A percentile compares a stretch with the other conserved stretches of the same genome.
phyloP scores from a whole-genome alignment of 768 basidiomycete species.

The Bullera alba region DNA sequence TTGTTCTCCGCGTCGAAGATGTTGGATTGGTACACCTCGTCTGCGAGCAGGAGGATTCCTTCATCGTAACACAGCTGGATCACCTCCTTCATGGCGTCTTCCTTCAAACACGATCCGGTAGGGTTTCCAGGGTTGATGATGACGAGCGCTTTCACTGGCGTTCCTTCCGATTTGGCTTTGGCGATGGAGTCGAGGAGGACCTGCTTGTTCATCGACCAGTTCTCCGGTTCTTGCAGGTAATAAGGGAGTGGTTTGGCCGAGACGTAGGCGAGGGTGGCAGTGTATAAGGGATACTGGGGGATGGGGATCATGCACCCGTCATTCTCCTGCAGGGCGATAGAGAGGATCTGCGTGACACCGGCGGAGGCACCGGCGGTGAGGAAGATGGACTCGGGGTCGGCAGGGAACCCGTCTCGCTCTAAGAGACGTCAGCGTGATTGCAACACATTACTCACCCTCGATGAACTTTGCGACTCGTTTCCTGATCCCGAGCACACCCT shows the following conservation, averaged over 20 bases:
- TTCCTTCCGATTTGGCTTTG: conserved; percentile 58
- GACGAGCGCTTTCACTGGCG: conserved; percentile 73
- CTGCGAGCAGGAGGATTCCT: conserved; percentile 80
- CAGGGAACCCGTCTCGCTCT: conserved; percentile 86
- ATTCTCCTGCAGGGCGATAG: conserved; percentile 35
- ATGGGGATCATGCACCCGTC: conserved; percentile 67
- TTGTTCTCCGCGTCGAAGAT: conserved; percentile 60
- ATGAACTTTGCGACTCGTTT: conserved; percentile 85
- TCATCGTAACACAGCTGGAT: conserved; percentile 80
- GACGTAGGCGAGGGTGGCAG: conserved; percentile 81
- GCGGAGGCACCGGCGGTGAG: conserved; percentile 90
- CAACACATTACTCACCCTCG: conserved; percentile 53
- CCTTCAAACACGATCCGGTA: conserved; percentile 75
- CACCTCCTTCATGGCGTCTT: conserved; percentile 63
- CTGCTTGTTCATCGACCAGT: conserved; percentile 70
- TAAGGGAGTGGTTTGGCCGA: conserved; percentile 78
- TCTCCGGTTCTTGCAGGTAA: conserved; percentile 71
- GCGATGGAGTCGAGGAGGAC: conserved; percentile 63
- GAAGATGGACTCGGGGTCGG: conserved; percentile 79
- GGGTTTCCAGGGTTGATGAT: conserved; percentile 99
- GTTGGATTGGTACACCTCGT: conserved; percentile 98
- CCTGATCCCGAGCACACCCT: conserved; percentile 83
- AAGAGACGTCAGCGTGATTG: conserved; percentile 2
- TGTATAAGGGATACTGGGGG: conserved; percentile 96
- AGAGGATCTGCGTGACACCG: conserved; percentile 62